Conservation (phyloP, 495 filamentous ascomycete species). For the Staphylotrichum tortipilum region DNA sequence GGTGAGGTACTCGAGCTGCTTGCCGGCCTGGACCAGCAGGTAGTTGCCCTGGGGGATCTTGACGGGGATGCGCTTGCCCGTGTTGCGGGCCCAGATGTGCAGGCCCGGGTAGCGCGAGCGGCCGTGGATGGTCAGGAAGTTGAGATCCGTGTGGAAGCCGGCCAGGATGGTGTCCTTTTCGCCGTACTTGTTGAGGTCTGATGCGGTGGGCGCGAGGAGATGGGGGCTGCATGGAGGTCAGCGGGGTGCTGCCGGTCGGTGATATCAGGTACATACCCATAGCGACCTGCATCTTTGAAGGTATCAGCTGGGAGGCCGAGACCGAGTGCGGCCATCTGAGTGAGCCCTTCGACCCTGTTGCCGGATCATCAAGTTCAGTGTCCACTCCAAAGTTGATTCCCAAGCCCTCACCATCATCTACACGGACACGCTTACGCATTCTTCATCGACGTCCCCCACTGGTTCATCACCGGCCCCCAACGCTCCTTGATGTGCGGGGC, state of each 20-base stretch:
- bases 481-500: constrained; percentile 33
- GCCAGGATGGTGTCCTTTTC: constrained; percentile 43
- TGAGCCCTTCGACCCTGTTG: constrained; percentile 36
- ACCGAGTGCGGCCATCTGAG: constrained; percentile 42
- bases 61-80: constrained; percentile 40
- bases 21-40: constrained; percentile 45
- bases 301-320: constrained; percentile 36
- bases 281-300: constrained; percentile 40
- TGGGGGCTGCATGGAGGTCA: too few relatives aligned
- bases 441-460: constrained; percentile 45
- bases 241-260: too few relatives aligned
- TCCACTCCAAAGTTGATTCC: too few relatives aligned
- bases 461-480: constrained; percentile 38
- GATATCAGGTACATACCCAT: constrained; percentile 30
- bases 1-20: constrained; percentile 45
- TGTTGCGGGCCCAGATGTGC: constrained; percentile 48
- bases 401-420: too few relatives aligned
- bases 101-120: constrained; percentile 45
- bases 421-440: constrained; percentile 26
- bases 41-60: constrained; percentile 40
- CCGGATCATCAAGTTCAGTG: background rate
- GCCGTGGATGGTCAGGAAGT: constrained; percentile 49
- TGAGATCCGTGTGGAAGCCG: constrained; percentile 47
- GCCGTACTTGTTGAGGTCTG: constrained; percentile 39
- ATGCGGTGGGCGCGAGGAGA: constrained; percentile 44